These are phyloP conservation scores for Candida fluviatilis DNA, from an alignment of 805 yeast species.

Conservation along the genomic window DNA sequence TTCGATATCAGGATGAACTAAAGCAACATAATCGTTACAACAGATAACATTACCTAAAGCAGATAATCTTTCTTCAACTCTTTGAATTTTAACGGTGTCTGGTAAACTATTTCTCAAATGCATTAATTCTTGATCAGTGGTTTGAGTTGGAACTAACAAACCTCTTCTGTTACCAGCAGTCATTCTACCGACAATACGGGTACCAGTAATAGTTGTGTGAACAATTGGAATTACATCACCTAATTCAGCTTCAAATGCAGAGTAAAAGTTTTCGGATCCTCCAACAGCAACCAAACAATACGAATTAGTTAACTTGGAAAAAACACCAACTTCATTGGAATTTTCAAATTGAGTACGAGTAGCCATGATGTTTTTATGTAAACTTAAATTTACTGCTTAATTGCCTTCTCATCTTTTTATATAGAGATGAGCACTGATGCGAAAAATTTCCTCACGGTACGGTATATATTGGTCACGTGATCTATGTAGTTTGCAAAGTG, in stretches of 20 bases:
- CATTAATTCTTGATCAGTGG: conserved; percentile 97
- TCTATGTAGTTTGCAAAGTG: too few species aligned
- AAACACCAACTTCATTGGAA: conserved; percentile 75
- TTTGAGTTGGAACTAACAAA: conserved; percentile 91
- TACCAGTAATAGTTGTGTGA: conserved; percentile 97
- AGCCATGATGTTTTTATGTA: conserved; percentile 28
- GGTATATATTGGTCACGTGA: not conserved
- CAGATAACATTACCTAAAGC: conserved; percentile 98
- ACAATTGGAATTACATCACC: conserved; percentile 96
- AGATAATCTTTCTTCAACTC: conserved; percentile 95
- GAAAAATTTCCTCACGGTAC: not conserved
- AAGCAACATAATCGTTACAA: conserved; percentile 97
- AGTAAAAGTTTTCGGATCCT: conserved; percentile 78
- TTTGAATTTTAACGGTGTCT: conserved; percentile 89
- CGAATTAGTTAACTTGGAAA: conserved; percentile 91
- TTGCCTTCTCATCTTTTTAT: not conserved
- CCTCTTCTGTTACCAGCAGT: conserved; percentile 99
- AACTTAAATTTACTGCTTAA: not conserved
- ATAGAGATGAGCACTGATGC: not conserved
- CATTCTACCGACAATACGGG: conserved; percentile 96
- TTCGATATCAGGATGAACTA: conserved; percentile 98
- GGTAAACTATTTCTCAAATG: conserved; percentile 96
- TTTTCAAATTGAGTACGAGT: conserved; percentile 47
- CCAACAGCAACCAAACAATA: conserved; percentile 96
- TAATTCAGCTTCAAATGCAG: conserved; percentile 96